Evolutionary conservation across 176 grass and related monocot species (phyloP).

Genomic region (Carex cristatella): DNA sequence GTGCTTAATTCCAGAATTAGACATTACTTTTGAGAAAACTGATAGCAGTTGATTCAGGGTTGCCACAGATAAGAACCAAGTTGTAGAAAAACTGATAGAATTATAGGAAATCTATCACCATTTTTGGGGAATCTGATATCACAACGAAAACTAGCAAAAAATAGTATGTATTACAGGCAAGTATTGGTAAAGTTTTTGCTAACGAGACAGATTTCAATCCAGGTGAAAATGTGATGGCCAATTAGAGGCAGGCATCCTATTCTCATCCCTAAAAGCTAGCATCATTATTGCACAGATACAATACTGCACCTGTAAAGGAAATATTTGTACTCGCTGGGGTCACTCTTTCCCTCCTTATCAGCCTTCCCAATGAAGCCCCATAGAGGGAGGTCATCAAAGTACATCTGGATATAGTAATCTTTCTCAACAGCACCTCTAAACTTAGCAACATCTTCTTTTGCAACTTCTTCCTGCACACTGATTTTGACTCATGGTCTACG

Average conservation of each 20-base stretch:
- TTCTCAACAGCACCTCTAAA: slow-evolving; percentile 63
- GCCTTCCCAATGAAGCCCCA: slow-evolving; percentile 98
- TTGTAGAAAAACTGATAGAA: not conserved
- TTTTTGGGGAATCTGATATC: not conserved
- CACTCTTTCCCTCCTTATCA: slow-evolving; percentile 57
- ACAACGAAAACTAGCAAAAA: not conserved
- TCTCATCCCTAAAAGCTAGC: not conserved
- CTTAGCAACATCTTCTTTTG: slow-evolving; percentile 61
- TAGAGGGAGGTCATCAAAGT: slow-evolving; percentile 88
- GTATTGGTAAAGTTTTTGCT: not conserved
- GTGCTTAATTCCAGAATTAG: not conserved
- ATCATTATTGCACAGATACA: not conserved
- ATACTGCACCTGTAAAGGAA: slow-evolving; percentile 58
- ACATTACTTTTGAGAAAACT: not conserved
- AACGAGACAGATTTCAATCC: not conserved
- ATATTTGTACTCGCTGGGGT: slow-evolving; percentile 66
- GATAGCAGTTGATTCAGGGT: not conserved
- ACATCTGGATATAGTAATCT: slow-evolving; percentile 99
- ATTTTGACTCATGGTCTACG: slow-evolving; percentile 40
- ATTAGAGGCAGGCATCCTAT: not conserved
- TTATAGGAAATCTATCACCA: not conserved
- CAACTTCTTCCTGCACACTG: slow-evolving; percentile 72
- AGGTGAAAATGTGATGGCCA: not conserved
- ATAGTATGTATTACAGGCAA: not conserved
- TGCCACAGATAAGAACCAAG: not conserved